These are phyloP conservation scores for Patellifolia procumbens DNA, from an alignment of 179 eudicot genomes.

Conservation along the genomic window DNA sequence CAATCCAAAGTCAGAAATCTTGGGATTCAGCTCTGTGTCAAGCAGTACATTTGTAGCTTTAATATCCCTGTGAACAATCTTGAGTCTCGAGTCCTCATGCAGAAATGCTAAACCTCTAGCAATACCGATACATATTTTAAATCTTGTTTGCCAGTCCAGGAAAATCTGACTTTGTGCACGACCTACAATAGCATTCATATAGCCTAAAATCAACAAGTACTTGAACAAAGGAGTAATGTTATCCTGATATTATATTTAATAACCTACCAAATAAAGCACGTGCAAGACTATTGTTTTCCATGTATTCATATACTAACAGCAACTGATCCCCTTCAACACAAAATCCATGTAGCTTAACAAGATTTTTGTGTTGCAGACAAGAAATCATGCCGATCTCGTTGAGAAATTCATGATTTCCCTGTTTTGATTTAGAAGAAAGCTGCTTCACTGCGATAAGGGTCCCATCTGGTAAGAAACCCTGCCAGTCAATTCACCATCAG, in stretches of 20 bases:
- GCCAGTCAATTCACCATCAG: conserved; percentile 27
- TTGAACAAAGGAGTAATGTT: neutral
- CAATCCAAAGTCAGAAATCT: conserved; percentile 79
- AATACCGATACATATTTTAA: conserved; percentile 63
- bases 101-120: conserved; percentile 73
- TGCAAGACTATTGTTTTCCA: conserved; percentile 79
- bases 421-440: conserved; percentile 68
- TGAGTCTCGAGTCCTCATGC: conserved; percentile 64
- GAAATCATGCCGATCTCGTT: conserved; percentile 85
- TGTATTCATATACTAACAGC: conserved; percentile 65
- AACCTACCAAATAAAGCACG: conserved; percentile 56
- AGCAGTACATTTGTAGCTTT: conserved; percentile 75
- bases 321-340: conserved; percentile 70
- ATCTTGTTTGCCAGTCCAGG: conserved; percentile 73
- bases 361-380: conserved; percentile 76
- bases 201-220: conserved; percentile 12
- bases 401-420: conserved; percentile 80
- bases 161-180: conserved; percentile 19
- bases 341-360: conserved; percentile 80
- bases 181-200: conserved; percentile 24
- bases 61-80: conserved; percentile 75
- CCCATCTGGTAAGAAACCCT: conserved; percentile 67
- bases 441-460: conserved; percentile 69
- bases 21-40: conserved; percentile 59
- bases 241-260: neutral